phyloP scores from a whole-genome alignment of 2,329 filamentous ascomycete genomes.

The Arachnopeziza araneosa region DNA sequence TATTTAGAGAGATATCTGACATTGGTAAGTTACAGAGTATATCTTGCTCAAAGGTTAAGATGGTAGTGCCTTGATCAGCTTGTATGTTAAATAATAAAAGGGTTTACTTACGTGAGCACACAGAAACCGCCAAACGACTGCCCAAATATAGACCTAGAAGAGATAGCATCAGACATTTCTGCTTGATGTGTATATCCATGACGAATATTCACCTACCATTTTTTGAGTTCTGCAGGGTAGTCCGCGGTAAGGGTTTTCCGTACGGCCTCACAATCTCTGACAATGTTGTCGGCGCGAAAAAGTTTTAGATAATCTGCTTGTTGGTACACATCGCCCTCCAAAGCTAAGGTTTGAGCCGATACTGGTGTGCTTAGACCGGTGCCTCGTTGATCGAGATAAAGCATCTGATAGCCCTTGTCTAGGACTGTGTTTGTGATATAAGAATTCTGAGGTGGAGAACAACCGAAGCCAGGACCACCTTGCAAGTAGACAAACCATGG shows the following conservation, averaged over 20 bases:
- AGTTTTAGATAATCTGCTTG: constrained; percentile 78
- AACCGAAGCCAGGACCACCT: constrained; percentile 80
- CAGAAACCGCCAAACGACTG: constrained; percentile 94
- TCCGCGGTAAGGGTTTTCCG: constrained; percentile 66
- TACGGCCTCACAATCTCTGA: constrained; percentile 83
- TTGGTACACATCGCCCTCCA: constrained; percentile 55
- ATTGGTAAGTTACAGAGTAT: constrained; percentile 3
- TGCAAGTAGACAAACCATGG: constrained; percentile 70
- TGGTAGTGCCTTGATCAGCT: too few species aligned
- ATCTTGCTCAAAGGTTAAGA: too few species aligned
- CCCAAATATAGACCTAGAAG: constrained; percentile 73
- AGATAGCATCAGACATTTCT: neutral
- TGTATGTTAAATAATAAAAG: neutral
- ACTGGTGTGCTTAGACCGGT: constrained; percentile 81
- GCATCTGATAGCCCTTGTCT: constrained; percentile 74
- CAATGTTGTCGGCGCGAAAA: constrained; percentile 87
- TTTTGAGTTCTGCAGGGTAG: constrained; percentile 62
- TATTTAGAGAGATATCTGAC: constrained; percentile 57
- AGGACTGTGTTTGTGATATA: constrained; percentile 66
- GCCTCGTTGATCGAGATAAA: constrained; percentile 87
- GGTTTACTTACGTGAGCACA: constrained; percentile 58
- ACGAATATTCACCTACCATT: constrained; percentile 49
- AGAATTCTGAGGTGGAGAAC: constrained; percentile 67
- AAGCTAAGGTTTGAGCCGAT: constrained; percentile 63
- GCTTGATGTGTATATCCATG: neutral